Conservation (phyloP, 1,284 basidiomycete genomes). For the Baeospora myosura region DNA sequence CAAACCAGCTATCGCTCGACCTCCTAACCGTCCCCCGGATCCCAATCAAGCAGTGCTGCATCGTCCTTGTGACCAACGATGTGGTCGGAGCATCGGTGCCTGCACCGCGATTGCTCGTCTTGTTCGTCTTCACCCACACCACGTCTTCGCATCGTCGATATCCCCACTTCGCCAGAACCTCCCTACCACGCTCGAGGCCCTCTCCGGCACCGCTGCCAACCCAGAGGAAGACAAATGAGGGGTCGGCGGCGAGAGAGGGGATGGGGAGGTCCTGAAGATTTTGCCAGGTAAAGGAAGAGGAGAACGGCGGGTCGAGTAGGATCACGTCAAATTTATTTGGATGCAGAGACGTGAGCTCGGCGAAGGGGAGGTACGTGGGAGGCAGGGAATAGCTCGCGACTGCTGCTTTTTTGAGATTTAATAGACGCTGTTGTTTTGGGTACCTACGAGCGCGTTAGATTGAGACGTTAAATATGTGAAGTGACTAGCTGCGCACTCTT, state of each 20-base stretch:
- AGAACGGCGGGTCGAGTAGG: constrained; percentile 85
- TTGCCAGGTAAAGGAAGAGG: constrained; percentile 78
- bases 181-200: constrained; percentile 87
- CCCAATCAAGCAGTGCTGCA: constrained; percentile 98
- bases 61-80: constrained; percentile 79
- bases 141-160: constrained; percentile 96
- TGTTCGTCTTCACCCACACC: constrained; percentile 93
- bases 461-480: constrained; percentile 1
- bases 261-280: constrained; percentile 78
- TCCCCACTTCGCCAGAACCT: constrained; percentile 90
- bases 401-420: constrained; percentile 71
- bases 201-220: constrained; percentile 88
- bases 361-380: constrained; percentile 61
- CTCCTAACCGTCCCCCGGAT: constrained; percentile 94
- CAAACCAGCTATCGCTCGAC: constrained; percentile 91
- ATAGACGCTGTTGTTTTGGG: constrained; percentile 80
- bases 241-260: constrained; percentile 81
- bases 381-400: constrained; percentile 57
- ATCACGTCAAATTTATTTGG: constrained; percentile 88
- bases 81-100: constrained; percentile 79
- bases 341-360: constrained; percentile 45
- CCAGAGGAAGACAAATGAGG: constrained; percentile 94
- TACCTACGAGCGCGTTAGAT: constrained; percentile 47
- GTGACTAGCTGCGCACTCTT: constrained; percentile 68
- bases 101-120: constrained; percentile 58